These are phyloP conservation scores for Phytophthora sp. DNA, from an alignment of 352 stramenopile genomes.

Conservation along the genomic window DNA sequence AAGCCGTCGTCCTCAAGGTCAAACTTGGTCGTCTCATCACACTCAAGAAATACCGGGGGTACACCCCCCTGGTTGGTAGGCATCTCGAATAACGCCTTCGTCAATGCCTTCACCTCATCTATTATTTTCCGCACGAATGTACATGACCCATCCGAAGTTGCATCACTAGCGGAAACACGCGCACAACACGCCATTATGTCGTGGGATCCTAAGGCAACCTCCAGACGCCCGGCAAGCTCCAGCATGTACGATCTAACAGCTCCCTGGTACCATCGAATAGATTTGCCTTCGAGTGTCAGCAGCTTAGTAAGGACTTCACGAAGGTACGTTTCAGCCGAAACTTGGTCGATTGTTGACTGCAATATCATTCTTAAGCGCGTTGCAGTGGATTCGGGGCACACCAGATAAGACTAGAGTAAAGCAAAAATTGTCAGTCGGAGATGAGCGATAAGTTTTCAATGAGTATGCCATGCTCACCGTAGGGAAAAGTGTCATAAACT, in stretches of 20 bases:
- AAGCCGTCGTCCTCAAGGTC: conserved; percentile 84
- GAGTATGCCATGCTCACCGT: too few species aligned
- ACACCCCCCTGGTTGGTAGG: conserved; percentile 78
- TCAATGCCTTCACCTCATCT: conserved; percentile 57
- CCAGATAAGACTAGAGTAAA: conserved; percentile 59
- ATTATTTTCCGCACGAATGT: conserved; percentile 53
- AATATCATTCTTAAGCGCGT: conserved; percentile 52
- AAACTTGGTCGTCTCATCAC: conserved; percentile 76
- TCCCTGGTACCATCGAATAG: conserved; percentile 77
- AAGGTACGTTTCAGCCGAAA: conserved; percentile 46
- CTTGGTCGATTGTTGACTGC: conserved; percentile 53
- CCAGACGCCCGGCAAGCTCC: conserved; percentile 60
- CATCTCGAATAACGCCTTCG: conserved; percentile 70
- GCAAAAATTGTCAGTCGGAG: background rate
- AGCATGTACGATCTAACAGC: conserved; percentile 73
- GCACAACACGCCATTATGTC: conserved; percentile 58
- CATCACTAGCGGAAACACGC: conserved; percentile 8
- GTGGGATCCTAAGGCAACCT: conserved; percentile 45
- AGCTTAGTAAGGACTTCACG: conserved; percentile 64
- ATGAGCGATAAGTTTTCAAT: too few species aligned
- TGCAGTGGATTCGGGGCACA: conserved; percentile 43
- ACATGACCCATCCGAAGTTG: conserved; percentile 30
- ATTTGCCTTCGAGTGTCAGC: conserved; percentile 68
- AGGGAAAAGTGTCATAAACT: conserved; percentile 69
- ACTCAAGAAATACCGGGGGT: conserved; percentile 68